Base-by-base conservation (phyloP, 192 early-diverging fungal genomes). In the Mortierella claussenii region DNA sequence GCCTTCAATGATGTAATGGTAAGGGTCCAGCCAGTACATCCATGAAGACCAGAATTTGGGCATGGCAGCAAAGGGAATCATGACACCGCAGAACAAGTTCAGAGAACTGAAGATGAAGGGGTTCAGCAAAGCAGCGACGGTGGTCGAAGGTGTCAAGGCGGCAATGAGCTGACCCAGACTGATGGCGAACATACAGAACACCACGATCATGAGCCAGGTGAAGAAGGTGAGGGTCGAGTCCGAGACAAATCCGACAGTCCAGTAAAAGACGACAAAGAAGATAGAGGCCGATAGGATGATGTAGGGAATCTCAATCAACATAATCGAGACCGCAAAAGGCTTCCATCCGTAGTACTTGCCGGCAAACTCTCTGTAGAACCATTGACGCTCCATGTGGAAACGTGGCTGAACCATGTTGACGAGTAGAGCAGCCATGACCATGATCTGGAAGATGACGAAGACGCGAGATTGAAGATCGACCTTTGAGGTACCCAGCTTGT, bases 231-330 rank as follows among this genome's bases (percentile, higher is more conserved):
- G 80, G 46, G 81, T 67, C 17, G 84, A 69, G 5, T 68, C 62
- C 3, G 32, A 57, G 51, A 83, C 85, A 30, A 94, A 83, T 4
- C 90, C 91, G 10, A 87, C 84, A 32, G 88, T 83, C 88, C 89
- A 95, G 79, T 95, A 95, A 60, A 91, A 92, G 44, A 86, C 69
- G 27, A 87, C 68, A 64, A 92, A 92, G 73, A 88, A 92, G 56
- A 83, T 34, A 1, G 91, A 87, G 53, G 85, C 76, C 37, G 83
- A 81, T 30, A 91, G 54, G 23, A 91, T 47, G 2, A 89, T 82
- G 48, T 90, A 95, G 0, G 93, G 93, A 36, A 90, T 80, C 65
- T 95, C 91, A 27, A 88, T 88, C 3, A 86, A 53, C 17, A 90
- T 82, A 50, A 90, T 87, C 9, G 89, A 86, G 12, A 89, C 37